A percentile compares a stretch with the other conserved stretches of the same genome.
Conservation (phyloP, 108 stramenopile genomes). For the Pseudonitzschia delicatissima region DNA sequence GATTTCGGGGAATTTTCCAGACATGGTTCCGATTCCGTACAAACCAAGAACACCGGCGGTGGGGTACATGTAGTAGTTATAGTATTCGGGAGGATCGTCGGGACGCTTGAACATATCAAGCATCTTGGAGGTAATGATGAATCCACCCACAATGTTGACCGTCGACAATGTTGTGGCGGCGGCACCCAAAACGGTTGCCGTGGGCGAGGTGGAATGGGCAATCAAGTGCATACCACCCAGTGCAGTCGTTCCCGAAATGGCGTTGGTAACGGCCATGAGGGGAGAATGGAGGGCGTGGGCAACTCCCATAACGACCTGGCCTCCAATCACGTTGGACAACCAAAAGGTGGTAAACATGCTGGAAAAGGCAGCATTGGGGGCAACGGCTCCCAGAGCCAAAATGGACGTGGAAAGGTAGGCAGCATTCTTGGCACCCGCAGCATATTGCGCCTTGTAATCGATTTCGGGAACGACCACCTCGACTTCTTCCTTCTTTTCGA, state of each 20-base stretch:
- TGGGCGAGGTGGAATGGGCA: constrained; percentile 67
- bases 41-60: constrained; percentile 77
- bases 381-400: constrained; percentile 84
- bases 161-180: constrained; percentile 90
- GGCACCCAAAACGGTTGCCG: constrained; percentile 81
- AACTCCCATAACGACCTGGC: constrained; percentile 95
- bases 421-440: constrained; percentile 67
- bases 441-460: constrained; percentile 79
- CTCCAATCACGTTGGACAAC: constrained; percentile 91
- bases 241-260: constrained; percentile 97
- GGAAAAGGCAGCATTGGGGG: constrained; percentile 90
- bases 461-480: constrained; percentile 42
- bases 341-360: constrained; percentile 97
- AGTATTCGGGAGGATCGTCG: constrained; percentile 97
- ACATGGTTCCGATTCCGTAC: constrained; percentile 69
- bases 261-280: constrained; percentile 96
- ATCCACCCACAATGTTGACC: constrained; percentile 94
- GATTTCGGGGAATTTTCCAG: constrained; percentile 86
- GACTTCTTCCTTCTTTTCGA: constrained; percentile 46
- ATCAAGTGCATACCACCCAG: constrained; percentile 97
- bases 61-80: constrained; percentile 95
- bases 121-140: constrained; percentile 98
- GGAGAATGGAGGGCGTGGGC: constrained; percentile 97
- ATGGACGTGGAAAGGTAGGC: constrained; percentile 67
- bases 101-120: constrained; percentile 99